Base-by-base conservation (phyloP, 2,329 filamentous ascomycete genomes). In the Ophiosphaerella korrae region DNA sequence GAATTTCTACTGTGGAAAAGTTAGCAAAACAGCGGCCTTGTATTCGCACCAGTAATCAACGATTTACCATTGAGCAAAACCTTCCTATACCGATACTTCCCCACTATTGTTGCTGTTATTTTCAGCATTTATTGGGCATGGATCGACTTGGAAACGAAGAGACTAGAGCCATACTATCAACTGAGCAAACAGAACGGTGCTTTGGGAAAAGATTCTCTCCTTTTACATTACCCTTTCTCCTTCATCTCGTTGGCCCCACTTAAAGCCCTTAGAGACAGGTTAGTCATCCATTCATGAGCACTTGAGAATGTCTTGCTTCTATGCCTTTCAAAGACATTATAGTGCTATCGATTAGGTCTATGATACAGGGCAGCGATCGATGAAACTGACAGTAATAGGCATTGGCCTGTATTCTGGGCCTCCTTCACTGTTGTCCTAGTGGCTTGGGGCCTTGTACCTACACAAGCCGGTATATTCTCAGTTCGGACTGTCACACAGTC, bases 151-250 rank as follows among this genome's bases (percentile, higher is more conserved):
- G 82, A 88, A 32, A 71, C 77, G 0, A 84, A 85, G 50, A 60
- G 85, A 0, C 71, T 87, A 38, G 83, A 88, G 31, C 84, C 84
- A 0, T 88, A 80, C 74, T 78, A 84, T 9, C 82, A 86, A 18
- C 47, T 87, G 0, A 84, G 82, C 0, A 79, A 76, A 8, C 12
- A 58, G 0, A 57, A 63, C 0, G 84, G 83, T 0, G 80, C 80
- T 0, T 57, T 57, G 0, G 82, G 74, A 0, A 66, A 72, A 5
- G 59, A 81, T 0, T 84, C 82, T 0, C 13, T 87, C 0, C 68
- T 84, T 0, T 42, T 87, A 0, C 74, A 79, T 0, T 88, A 87
- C 33, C 83, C 83, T 0, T 79, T 78, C 49, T 75, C 80, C 36
- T 77, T 79, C 49, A 41, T 81, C 0, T 74, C 75, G 0, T 71